Evolutionary conservation across 2,329 filamentous ascomycete species (phyloP).

Genomic region (Diaporthe longicolla): DNA sequence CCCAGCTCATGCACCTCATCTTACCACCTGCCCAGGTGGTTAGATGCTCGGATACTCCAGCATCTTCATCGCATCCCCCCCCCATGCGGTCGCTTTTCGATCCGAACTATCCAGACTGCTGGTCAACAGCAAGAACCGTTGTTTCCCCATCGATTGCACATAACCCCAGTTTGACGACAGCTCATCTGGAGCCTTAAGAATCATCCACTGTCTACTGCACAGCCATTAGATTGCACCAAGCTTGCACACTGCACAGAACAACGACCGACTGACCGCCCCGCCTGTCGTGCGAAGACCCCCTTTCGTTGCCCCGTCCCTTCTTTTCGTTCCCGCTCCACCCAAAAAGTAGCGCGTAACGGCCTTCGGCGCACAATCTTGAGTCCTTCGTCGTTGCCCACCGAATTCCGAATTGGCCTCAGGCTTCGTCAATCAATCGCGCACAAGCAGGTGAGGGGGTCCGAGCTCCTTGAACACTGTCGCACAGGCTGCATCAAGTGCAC

Average conservation of each 20-base stretch:
- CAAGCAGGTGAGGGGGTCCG: conserved; percentile 12
- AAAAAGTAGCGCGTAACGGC: conserved; percentile 33
- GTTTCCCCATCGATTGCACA: neutral
- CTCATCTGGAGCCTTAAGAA: neutral
- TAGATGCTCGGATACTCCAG: conserved; percentile 2
- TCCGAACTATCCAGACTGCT: conserved; percentile 26
- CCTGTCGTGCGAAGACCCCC: conserved; percentile 28
- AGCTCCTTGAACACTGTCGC: neutral
- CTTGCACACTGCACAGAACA: neutral
- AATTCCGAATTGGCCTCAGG: conserved; percentile 29
- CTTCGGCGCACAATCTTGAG: conserved; percentile 38
- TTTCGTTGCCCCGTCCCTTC: conserved; percentile 34
- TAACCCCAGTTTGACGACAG: neutral
- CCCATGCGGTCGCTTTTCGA: conserved; percentile 14
- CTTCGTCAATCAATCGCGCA: conserved; percentile 18
- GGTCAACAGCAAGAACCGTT: neutral
- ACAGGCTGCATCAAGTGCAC: conserved; percentile 28
- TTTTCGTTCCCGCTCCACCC: conserved; percentile 38
- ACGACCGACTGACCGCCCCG: conserved; percentile 18
- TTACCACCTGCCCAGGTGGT: conserved; percentile 2
- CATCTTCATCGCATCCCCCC: conserved; percentile 15
- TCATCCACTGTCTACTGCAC: neutral
- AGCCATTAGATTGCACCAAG: neutral
- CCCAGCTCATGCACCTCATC: conserved; percentile 28
- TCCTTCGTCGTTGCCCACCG: conserved; percentile 30